Percentiles rank a stretch among this genome's conserved stretches.
Evolutionary conservation across 140 eudicot genomes (phyloP).

Genomic region (Oenanthe javanica): DNA sequence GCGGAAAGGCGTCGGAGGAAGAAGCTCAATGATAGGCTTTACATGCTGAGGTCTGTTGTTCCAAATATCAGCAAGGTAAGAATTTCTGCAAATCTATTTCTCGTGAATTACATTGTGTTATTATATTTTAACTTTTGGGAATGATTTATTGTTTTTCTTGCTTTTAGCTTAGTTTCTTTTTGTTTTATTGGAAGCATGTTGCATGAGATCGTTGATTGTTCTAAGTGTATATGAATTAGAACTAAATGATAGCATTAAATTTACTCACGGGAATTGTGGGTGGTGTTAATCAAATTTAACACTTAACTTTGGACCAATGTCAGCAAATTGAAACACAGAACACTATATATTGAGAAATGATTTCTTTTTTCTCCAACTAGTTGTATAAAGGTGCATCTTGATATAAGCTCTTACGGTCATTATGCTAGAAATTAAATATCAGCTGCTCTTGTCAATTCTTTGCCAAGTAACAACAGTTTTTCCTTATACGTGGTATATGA

Average conservation of each 20-base stretch:
- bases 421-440: neutral
- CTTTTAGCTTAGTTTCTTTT: neutral
- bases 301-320: conserved; percentile 27
- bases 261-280: conserved; percentile 43
- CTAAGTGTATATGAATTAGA: conserved; percentile 4
- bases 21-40: conserved; percentile 95
- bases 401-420: neutral
- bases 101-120: conserved; percentile 22
- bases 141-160: neutral
- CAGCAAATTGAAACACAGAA: conserved; percentile 8
- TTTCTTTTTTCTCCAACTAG: neutral
- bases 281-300: conserved; percentile 13
- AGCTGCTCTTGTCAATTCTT: neutral
- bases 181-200: conserved; percentile 17
- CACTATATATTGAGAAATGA: neutral
- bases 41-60: conserved; percentile 89
- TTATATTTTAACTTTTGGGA: conserved; percentile 22
- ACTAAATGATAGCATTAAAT: conserved; percentile 28
- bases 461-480: neutral
- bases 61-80: conserved; percentile 93
- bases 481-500: neutral
- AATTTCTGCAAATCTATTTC: conserved; percentile 23
- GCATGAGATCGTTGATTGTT: conserved; percentile 8
- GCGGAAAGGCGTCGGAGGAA: conserved; percentile 91
- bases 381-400: neutral